phyloP scores from a whole-genome alignment of 768 basidiomycete species.

The Megacollybia marginata region DNA sequence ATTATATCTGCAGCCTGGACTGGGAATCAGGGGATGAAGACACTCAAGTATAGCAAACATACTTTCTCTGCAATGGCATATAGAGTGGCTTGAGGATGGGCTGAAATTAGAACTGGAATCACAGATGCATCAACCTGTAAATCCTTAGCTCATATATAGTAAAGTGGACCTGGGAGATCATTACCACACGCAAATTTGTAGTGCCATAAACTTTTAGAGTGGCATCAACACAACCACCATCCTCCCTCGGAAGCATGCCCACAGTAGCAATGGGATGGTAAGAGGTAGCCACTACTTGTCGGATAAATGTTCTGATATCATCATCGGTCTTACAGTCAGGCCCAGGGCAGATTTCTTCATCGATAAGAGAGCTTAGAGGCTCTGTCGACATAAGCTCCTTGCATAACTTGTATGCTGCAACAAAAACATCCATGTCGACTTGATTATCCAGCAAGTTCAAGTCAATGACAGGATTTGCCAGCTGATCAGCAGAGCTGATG shows the following conservation, averaged over 20 bases:
- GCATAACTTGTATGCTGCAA: no score
- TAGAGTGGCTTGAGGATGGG: constrained; percentile 12
- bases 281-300: background rate
- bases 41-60: background rate
- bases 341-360: constrained; percentile 21
- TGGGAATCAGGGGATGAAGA: background rate
- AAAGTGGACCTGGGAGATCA: background rate
- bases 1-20: constrained; percentile 8
- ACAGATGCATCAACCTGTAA: constrained; percentile 15
- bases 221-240: constrained; percentile 26
- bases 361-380: background rate
- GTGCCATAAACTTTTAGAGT: constrained; percentile 20
- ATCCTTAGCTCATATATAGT: background rate
- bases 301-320: background rate
- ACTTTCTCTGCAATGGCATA: constrained; percentile 20
- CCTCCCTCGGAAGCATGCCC: constrained; percentile 23
- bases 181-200: constrained; percentile 8
- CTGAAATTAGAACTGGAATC: constrained; percentile 13
- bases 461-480: constrained; percentile 10
- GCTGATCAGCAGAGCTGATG: constrained; percentile 12
- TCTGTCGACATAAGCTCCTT: background rate
- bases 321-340: constrained; percentile 1
- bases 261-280: constrained; percentile 20
- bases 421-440: constrained; percentile 17
- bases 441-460: constrained; percentile 10